Evolutionary conservation across 2,329 filamentous ascomycete genomes (phyloP).

Genomic region (Penicillium hesseltinei): DNA sequence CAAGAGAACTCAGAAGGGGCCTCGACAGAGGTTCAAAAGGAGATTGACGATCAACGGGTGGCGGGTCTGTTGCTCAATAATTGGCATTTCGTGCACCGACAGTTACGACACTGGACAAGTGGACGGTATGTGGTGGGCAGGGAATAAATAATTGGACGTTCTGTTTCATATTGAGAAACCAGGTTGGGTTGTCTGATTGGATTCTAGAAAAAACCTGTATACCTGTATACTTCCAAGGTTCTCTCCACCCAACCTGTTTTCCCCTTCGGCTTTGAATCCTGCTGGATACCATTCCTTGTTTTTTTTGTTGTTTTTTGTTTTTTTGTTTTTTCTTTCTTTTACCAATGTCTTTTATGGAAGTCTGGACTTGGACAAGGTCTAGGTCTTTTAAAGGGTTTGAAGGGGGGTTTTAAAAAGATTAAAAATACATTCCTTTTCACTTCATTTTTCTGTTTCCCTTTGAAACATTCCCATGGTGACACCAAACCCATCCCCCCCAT

Average conservation of each 20-base stretch:
- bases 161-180: not conserved
- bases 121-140: not conserved
- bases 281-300: slow-evolving; percentile 6
- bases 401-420: not conserved
- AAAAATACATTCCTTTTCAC: not conserved
- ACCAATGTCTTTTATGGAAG: not conserved
- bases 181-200: not conserved
- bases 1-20: slow-evolving; percentile 10
- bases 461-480: not conserved
- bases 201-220: not conserved
- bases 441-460: not conserved
- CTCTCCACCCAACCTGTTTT: slow-evolving; percentile 2
- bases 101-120: slow-evolving; percentile 29
- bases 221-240: not conserved
- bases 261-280: not conserved
- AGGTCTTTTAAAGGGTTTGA: not conserved
- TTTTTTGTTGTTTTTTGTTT: not conserved
- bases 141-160: not conserved
- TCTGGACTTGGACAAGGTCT: not conserved
- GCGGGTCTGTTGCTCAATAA: slow-evolving; percentile 34
- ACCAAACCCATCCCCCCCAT: not conserved
- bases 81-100: slow-evolving; percentile 38
- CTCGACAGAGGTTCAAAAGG: slow-evolving; percentile 18
- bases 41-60: slow-evolving; percentile 31
- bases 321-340: not conserved